phyloP scores from a whole-genome alignment of 129 eudicot species.

The Helianthus tuberosus region DNA sequence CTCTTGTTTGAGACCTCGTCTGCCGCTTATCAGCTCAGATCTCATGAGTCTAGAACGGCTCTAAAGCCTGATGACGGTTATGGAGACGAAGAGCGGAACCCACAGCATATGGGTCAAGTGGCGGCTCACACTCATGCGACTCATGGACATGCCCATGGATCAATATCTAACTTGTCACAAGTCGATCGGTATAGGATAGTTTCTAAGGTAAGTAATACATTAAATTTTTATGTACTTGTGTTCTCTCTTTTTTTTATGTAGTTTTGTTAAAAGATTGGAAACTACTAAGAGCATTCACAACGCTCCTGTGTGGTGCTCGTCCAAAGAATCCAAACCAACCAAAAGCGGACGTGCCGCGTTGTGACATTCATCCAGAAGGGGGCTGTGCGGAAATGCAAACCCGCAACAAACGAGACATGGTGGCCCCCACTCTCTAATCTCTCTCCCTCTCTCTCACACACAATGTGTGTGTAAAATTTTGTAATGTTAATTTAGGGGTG shows the following conservation, averaged over 20 bases:
- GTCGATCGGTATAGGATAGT: slow-evolving; percentile 41
- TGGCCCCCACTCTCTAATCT: too few relatives aligned
- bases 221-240: too few relatives aligned
- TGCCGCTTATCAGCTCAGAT: slow-evolving; percentile 31
- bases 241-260: background rate
- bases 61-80: background rate
- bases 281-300: background rate
- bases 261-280: background rate
- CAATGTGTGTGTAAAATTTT: too few relatives aligned
- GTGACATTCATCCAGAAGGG: too few relatives aligned
- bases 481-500: too few relatives aligned
- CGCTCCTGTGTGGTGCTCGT: too few relatives aligned
- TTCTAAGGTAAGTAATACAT: slow-evolving; percentile 37
- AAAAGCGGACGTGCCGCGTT: too few relatives aligned
- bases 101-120: slow-evolving; percentile 10
- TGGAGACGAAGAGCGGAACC: slow-evolving; percentile 31
- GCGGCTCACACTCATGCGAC: slow-evolving; percentile 28
- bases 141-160: slow-evolving; percentile 53
- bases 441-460: too few relatives aligned
- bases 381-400: too few relatives aligned
- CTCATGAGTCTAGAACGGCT: background rate
- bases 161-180: slow-evolving; percentile 15
- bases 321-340: too few relatives aligned
- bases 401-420: too few relatives aligned
- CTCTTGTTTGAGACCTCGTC: slow-evolving; percentile 49